Conservation (phyloP, 192 early-diverging fungal species). For the Chytriomyces sp. region DNA sequence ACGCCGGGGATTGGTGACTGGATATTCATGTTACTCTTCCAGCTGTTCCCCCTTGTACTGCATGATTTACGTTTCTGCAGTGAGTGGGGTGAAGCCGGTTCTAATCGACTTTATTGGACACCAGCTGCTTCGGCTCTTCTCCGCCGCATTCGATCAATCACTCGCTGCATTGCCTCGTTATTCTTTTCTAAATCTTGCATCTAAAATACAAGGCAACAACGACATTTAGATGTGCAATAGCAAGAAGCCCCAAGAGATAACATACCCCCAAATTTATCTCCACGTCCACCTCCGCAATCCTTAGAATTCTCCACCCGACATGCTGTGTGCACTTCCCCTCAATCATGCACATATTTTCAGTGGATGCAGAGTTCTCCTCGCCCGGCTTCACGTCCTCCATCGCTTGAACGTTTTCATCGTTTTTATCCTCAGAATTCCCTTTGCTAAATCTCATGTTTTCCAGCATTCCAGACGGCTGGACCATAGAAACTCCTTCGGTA, state of each 20-base stretch:
- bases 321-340: slow-evolving; percentile 18
- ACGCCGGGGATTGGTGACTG: too few relatives aligned
- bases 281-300: slow-evolving; percentile 6
- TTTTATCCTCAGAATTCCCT: background rate
- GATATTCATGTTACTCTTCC: too few relatives aligned
- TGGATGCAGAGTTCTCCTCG: background rate
- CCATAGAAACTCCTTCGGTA: background rate
- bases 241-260: background rate
- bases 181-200: slow-evolving; percentile 29
- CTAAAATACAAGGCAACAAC: background rate
- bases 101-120: too few relatives aligned
- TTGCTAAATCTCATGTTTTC: background rate
- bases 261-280: slow-evolving; percentile 26
- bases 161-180: slow-evolving; percentile 17
- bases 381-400: background rate
- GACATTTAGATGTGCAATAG: background rate
- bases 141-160: slow-evolving; percentile 21
- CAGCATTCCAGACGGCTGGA: background rate
- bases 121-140: background rate
- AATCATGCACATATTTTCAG: slow-evolving; percentile 6
- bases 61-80: too few relatives aligned
- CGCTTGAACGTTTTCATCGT: background rate
- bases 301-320: slow-evolving; percentile 22
- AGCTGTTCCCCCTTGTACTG: too few relatives aligned
- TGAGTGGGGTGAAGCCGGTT: too few relatives aligned